A percentile compares a stretch with the other conserved stretches of the same genome.
These are phyloP conservation scores for Candida namnaoensis DNA, from an alignment of 805 yeast genomes.

Conservation along the genomic window DNA sequence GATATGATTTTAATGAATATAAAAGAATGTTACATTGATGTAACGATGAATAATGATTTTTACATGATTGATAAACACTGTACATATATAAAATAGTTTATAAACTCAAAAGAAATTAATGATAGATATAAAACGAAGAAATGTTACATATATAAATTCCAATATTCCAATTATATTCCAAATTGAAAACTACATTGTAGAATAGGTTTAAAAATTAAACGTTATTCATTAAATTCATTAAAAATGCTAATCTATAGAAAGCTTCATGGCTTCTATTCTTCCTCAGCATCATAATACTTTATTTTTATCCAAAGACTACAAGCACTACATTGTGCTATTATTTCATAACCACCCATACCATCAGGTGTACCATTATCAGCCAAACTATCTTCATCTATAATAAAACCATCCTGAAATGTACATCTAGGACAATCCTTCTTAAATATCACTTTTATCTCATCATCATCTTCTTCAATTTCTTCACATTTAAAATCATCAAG, in stretches of 20 bases:
- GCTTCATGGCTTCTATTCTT: constrained; percentile 8
- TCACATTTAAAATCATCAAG: constrained; percentile 49
- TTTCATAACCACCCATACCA: constrained; percentile 48
- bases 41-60: neutral
- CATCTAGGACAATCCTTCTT: constrained; percentile 63
- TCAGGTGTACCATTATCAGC: constrained; percentile 37
- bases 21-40: neutral
- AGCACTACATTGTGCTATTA: constrained; percentile 70
- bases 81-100: too few species aligned
- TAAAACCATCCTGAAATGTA: constrained; percentile 40
- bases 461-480: constrained; percentile 21
- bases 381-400: constrained; percentile 53
- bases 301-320: constrained; percentile 87
- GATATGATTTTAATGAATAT: neutral
- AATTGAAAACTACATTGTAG: too few species aligned
- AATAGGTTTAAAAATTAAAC: too few species aligned
- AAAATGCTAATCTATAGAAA: too few species aligned
- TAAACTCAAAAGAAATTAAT: too few species aligned
- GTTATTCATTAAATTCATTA: too few species aligned
- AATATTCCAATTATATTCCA: too few species aligned
- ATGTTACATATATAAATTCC: too few species aligned
- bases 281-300: constrained; percentile 43
- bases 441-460: constrained; percentile 26
- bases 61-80: too few species aligned
- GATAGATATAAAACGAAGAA: too few species aligned